A percentile compares a stretch with the other conserved stretches of the same genome.
Conservation (phyloP, 1,139 yeast genomes). For the Hansenula sp. region DNA sequence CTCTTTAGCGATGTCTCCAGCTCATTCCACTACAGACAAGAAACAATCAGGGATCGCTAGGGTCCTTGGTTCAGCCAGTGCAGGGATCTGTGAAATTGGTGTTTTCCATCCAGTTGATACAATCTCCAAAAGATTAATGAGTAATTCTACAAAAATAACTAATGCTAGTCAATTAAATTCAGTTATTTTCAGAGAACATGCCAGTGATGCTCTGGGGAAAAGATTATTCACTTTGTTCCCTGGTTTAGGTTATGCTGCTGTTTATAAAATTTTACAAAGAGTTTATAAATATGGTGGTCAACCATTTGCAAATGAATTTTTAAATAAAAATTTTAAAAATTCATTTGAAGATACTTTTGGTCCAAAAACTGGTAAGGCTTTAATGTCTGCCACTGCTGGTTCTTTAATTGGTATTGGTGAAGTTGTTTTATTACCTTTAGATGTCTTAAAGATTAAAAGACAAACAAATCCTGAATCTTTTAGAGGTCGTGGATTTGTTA, state of each 20-base stretch:
- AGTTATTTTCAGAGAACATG: constrained; percentile 84
- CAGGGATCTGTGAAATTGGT: constrained; percentile 94
- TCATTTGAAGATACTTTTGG: constrained; percentile 78
- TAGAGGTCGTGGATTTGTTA: constrained; percentile 93
- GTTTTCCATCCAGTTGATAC: constrained; percentile 99
- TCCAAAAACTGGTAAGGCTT: constrained; percentile 92
- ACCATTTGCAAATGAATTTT: constrained; percentile 94
- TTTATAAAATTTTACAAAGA: constrained; percentile 93
- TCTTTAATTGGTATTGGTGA: constrained; percentile 97
- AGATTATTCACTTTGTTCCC: constrained; percentile 88
- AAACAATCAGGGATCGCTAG: constrained; percentile 90
- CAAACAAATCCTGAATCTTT: constrained; percentile 98
- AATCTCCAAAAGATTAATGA: constrained; percentile 95
- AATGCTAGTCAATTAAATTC: constrained; percentile 64
- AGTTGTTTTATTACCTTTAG: constrained; percentile 90
- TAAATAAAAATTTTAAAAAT: constrained; percentile 68
- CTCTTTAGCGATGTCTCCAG: constrained; percentile 15
- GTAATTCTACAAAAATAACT: constrained; percentile 76
- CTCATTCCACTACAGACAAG: constrained; percentile 42
- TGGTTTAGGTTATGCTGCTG: constrained; percentile 97
- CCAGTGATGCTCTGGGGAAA: constrained; percentile 62
- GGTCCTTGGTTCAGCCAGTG: constrained; percentile 93
- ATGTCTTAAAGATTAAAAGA: constrained; percentile 94
- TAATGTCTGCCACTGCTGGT: constrained; percentile 96
- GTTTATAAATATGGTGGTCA: constrained; percentile 99